Conservation (phyloP, 257 asterid genomes). For the Petunia axillaris region DNA sequence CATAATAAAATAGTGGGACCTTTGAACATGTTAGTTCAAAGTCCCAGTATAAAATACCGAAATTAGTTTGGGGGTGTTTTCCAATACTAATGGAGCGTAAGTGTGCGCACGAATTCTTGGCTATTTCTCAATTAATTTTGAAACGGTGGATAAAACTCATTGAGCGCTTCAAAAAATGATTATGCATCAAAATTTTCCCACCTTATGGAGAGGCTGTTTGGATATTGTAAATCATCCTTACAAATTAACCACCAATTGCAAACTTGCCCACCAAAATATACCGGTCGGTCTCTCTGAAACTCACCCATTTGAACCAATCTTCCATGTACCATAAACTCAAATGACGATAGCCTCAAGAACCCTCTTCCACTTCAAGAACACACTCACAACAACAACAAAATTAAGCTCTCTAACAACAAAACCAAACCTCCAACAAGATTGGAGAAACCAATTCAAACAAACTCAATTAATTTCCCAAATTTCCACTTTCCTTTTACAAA, state of each 20-base stretch:
- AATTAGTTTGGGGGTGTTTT: no score
- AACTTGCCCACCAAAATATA: background rate
- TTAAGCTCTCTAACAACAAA: constrained; percentile 16
- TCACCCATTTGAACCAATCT: background rate
- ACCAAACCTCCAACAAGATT: constrained; percentile 37
- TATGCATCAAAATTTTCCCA: no score
- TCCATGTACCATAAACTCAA: background rate
- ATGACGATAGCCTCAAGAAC: constrained; percentile 18
- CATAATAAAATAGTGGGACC: no score
- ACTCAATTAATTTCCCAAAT: constrained; percentile 62
- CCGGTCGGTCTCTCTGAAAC: background rate
- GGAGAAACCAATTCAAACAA: constrained; percentile 64
- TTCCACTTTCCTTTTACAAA: constrained; percentile 64
- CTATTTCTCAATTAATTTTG: no score
- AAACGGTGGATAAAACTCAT: no score
- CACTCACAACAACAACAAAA: background rate
- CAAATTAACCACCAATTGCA: background rate
- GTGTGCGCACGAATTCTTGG: no score
- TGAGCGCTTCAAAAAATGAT: no score
- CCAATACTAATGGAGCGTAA: no score
- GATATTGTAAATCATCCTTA: no score
- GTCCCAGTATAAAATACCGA: no score
- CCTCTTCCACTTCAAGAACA: background rate
- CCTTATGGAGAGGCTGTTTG: no score
- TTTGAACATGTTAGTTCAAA: no score